Evolutionary conservation across 805 yeast genomes (phyloP), one percentile per base, ranked within the genome.

Genomic region (Dipodascus geniculatus): DNA sequence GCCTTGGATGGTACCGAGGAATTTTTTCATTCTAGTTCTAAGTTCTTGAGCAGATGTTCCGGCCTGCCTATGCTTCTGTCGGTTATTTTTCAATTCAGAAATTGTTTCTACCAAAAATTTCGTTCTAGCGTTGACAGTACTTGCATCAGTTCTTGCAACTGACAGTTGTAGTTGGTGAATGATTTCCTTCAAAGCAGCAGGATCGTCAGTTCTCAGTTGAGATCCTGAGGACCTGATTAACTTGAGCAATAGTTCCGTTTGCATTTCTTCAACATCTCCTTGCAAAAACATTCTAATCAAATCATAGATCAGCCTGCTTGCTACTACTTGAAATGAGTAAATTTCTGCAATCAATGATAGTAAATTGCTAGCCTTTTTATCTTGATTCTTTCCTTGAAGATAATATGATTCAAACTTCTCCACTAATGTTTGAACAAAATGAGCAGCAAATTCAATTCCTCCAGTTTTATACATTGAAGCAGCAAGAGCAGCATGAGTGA

Each of bases 381-480:
- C 53, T 17, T 54, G 49, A 42, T 58, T 57, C 48, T 53, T 33
- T 44, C 51, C 56, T 54, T 62, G 62, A 2, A 68, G 63, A 44
- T 75, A 71, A 52, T 61, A 65, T 2, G 61, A 61, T 38, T 83
- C 82, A 60, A 86, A 80, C 54, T 73, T 75, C 56, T 87, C 96
- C n/a, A 90, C 85, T 53, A 86, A 64, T 0, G 79, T 74, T 64
- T 93, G 99, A 33, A 89, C 74, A 55, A 89, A 83, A 60, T 73
- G 78, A 0, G 97, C 99, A 56, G 96, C 97, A 66, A 88, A 85
- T 57, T 88, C 96, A 42, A 82, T 79, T 20, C 99, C 98, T n/a
- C 65, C 55, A 60, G 86, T 85, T 56, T 85, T 76, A 69, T 85
- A 88, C 22, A 93, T 66, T 0, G 96, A 83, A 22, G 82, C 82